Evolutionary conservation across 2,329 filamentous ascomycete species (phyloP).

Genomic region (Ceratocystis ficicola): DNA sequence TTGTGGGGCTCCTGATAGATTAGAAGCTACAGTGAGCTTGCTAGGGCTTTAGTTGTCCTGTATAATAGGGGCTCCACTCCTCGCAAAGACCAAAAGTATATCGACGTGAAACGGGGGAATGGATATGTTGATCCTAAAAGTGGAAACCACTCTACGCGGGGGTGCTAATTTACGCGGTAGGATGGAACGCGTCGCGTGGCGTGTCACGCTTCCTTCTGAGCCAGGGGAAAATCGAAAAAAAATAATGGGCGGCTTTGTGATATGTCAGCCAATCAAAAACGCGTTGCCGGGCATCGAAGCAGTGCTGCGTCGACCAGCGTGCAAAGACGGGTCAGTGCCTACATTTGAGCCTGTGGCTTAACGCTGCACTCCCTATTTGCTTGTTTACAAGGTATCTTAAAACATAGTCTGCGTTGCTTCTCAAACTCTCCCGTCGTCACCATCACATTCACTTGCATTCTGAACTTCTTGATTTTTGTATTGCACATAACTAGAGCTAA

Average conservation of each 20-base stretch:
- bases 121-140: background rate
- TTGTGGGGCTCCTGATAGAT: background rate
- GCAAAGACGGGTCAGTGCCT: background rate
- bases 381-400: background rate
- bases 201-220: background rate
- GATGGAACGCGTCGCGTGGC: background rate
- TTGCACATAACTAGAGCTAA: background rate
- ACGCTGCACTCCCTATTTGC: background rate
- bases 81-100: background rate
- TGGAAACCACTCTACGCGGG: conserved; percentile 15
- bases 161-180: background rate
- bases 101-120: background rate
- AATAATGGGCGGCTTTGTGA: background rate
- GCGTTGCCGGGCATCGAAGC: conserved; percentile 15
- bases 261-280: background rate
- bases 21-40: background rate
- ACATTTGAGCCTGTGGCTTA: background rate
- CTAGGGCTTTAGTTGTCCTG: background rate
- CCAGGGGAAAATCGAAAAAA: conserved; percentile 5
- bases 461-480: background rate
- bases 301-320: background rate
- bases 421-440: background rate
- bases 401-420: background rate
- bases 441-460: background rate
- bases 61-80: background rate